Evolutionary conservation across 2,329 filamentous ascomycete species (phyloP).

Genomic region (Xylariales sp.): DNA sequence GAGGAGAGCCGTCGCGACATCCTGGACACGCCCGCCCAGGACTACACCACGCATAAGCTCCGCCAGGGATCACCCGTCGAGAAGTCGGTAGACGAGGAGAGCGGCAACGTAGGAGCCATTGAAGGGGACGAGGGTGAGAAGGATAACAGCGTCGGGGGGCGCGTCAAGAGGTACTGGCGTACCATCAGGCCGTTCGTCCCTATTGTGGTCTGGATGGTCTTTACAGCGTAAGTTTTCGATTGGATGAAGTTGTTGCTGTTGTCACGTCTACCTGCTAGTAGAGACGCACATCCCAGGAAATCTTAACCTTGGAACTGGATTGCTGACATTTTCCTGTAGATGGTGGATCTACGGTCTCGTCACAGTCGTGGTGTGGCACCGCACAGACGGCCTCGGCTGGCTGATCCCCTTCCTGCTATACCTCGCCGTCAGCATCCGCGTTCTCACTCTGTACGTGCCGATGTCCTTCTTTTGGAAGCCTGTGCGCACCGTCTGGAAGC

Average conservation of each 20-base stretch:
- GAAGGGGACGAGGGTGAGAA: slow-evolving; percentile 3
- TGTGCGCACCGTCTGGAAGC: slow-evolving; percentile 63
- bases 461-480: slow-evolving; percentile 62
- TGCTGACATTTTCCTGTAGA: too few species aligned
- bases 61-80: slow-evolving; percentile 21
- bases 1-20: slow-evolving; percentile 33
- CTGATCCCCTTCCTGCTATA: slow-evolving; percentile 79
- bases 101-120: slow-evolving; percentile 22
- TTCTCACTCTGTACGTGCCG: slow-evolving; percentile 71
- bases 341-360: slow-evolving; percentile 43
- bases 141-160: too few species aligned
- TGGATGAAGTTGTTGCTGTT: too few species aligned
- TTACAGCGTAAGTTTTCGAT: slow-evolving; percentile 30
- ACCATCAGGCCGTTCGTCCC: slow-evolving; percentile 41
- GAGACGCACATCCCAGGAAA: too few species aligned
- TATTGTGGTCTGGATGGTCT: slow-evolving; percentile 34
- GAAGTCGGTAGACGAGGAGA: slow-evolving; percentile 25
- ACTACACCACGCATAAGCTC: slow-evolving; percentile 36
- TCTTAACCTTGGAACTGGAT: too few species aligned
- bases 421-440: slow-evolving; percentile 67
- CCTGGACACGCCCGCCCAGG: slow-evolving; percentile 26
- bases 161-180: slow-evolving; percentile 35
- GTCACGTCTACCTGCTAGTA: too few species aligned
- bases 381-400: slow-evolving; percentile 69
- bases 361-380: slow-evolving; percentile 47